Evolutionary conservation across 169 alveolate genomes (phyloP).

Genomic region (Plasmodium gallinaceum): DNA sequence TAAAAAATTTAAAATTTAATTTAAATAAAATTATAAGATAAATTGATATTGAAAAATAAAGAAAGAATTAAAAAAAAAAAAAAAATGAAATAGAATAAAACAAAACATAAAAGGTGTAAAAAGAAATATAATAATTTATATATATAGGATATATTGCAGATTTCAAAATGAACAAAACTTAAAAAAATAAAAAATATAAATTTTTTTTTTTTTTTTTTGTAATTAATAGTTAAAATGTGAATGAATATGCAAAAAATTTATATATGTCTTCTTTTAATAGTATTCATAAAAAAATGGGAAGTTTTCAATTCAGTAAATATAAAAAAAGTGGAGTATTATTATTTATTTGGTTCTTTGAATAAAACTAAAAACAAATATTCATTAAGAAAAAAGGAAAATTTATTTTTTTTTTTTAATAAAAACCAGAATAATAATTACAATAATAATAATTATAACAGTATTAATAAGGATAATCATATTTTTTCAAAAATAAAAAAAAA

Average conservation of each 20-base stretch:
- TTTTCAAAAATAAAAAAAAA: background rate
- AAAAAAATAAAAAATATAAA: background rate
- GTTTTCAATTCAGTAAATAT: background rate
- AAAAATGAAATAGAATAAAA: background rate
- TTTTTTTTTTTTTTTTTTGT: background rate
- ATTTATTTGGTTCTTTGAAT: background rate
- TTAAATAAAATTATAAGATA: too few relatives aligned
- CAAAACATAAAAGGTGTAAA: background rate
- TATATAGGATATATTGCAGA: background rate
- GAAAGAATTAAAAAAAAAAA: background rate
- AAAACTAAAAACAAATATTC: background rate
- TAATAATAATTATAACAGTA: too few relatives aligned
- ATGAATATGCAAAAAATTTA: conserved; percentile 22
- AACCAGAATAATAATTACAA: too few relatives aligned
- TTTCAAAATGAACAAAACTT: background rate
- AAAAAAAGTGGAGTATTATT: background rate
- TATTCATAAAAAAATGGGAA: conserved; percentile 25
- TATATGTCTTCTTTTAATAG: conserved; percentile 1
- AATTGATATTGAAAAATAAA: too few relatives aligned
- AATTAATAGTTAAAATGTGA: conserved; percentile 7
- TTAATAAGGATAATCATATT: background rate
- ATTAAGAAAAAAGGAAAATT: too few relatives aligned
- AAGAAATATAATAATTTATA: background rate
- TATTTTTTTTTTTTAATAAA: too few relatives aligned
- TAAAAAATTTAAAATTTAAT: too few relatives aligned